Conservation (phyloP, 345 rosid genomes). For the Eucalyptus regnans region DNA sequence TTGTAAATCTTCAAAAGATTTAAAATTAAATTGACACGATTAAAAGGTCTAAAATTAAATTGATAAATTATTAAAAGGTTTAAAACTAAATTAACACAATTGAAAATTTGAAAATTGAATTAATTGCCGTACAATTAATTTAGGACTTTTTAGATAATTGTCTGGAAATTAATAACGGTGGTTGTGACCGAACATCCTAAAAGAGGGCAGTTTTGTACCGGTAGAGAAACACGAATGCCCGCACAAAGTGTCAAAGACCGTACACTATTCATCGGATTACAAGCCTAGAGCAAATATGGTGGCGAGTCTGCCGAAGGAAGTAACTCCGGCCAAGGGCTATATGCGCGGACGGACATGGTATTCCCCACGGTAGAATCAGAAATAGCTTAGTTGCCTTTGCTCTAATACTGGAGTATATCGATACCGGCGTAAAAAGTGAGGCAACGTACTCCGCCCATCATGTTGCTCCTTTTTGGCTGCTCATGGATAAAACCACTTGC, state of each 20-base stretch:
- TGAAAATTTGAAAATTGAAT: too few relatives aligned
- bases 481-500: neutral
- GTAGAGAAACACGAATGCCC: neutral
- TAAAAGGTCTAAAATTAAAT: too few relatives aligned
- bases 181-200: neutral
- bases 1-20: rapidly evolving
- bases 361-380: neutral
- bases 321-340: neutral
- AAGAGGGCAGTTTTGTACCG: neutral
- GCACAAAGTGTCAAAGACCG: neutral
- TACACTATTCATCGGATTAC: neutral
- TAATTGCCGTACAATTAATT: too few relatives aligned
- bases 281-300: neutral
- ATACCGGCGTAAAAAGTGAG: neutral
- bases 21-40: too few relatives aligned
- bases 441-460: neutral
- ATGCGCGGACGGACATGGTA: neutral
- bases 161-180: neutral
- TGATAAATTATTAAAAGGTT: too few relatives aligned
- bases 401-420: neutral
- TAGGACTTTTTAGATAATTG: too few relatives aligned
- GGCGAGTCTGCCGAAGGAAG: neutral
- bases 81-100: too few relatives aligned
- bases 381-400: neutral
- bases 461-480: neutral